Conservation (phyloP, 2,329 filamentous ascomycete species). For the Phyllosticta citribraziliensis region DNA sequence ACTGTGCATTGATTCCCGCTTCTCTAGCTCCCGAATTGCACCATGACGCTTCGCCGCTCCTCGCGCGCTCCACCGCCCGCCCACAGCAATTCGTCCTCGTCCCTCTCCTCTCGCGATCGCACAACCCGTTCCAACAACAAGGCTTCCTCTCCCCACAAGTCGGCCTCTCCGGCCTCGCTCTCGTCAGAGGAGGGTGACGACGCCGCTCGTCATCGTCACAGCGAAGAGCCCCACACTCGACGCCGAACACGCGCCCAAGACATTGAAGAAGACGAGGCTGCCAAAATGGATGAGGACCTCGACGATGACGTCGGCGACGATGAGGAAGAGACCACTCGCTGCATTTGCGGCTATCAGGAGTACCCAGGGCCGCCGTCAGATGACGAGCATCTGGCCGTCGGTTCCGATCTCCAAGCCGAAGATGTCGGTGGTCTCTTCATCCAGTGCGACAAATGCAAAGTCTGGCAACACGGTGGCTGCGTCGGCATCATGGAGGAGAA, state of each 20-base stretch:
- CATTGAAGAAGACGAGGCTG: constrained; percentile 42
- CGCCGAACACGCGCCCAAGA: constrained; percentile 70
- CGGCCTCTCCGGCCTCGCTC: constrained; percentile 61
- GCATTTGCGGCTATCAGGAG: constrained; percentile 88
- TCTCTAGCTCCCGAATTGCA: constrained; percentile 10
- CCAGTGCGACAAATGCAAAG: constrained; percentile 91
- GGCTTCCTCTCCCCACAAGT: constrained; percentile 63
- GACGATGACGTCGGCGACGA: constrained; percentile 56
- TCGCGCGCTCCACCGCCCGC: constrained; percentile 69
- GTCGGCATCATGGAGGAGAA: constrained; percentile 94
- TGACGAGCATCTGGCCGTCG: constrained; percentile 42
- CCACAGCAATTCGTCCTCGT: constrained; percentile 68
- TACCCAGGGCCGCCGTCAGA: constrained; percentile 70
- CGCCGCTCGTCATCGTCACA: constrained; percentile 36
- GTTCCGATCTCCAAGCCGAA: constrained; percentile 45
- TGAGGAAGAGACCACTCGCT: constrained; percentile 87
- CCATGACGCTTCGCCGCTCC: constrained; percentile 71
- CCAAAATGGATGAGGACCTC: constrained; percentile 39
- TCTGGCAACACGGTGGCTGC: constrained; percentile 97
- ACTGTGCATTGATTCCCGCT: neutral
- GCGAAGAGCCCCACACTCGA: constrained; percentile 61
- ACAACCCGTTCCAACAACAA: constrained; percentile 64
- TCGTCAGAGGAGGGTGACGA: constrained; percentile 60
- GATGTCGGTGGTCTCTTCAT: constrained; percentile 93
- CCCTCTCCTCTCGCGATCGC: constrained; percentile 62